Conservation (phyloP, 768 basidiomycete species). For the Boletus rubropictus region DNA sequence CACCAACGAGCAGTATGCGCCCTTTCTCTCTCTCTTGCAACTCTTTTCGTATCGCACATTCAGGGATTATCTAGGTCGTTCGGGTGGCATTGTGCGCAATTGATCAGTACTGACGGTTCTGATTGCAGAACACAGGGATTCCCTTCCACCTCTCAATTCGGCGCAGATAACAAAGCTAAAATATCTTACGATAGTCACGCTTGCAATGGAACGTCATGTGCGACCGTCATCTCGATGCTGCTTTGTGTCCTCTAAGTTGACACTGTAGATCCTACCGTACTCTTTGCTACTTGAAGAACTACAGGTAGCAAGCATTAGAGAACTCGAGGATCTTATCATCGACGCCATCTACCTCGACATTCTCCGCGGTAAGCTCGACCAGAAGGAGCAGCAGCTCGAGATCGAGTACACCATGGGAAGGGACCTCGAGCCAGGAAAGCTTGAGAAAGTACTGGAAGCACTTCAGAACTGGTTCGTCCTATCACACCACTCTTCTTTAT, state of each 20-base stretch:
- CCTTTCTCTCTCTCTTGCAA: constrained; percentile 62
- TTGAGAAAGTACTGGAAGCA: constrained; percentile 55
- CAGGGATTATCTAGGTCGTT: constrained; percentile 70
- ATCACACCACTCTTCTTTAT: neutral
- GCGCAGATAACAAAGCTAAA: constrained; percentile 85
- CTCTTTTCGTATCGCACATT: constrained; percentile 90
- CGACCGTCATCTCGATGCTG: constrained; percentile 22
- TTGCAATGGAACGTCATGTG: constrained; percentile 74
- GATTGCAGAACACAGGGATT: constrained; percentile 54
- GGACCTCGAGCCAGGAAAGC: constrained; percentile 75
- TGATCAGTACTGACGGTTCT: constrained; percentile 2
- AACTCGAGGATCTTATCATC: constrained; percentile 95
- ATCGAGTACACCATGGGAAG: constrained; percentile 91
- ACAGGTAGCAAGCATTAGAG: constrained; percentile 73
- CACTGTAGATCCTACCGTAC: constrained; percentile 73
- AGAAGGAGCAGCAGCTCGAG: constrained; percentile 83
- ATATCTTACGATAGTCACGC: constrained; percentile 84
- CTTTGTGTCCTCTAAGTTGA: neutral
- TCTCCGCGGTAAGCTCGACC: constrained; percentile 87
- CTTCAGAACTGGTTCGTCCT: constrained; percentile 59
- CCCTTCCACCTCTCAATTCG: constrained; percentile 60
- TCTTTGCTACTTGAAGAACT: constrained; percentile 61
- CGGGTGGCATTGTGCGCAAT: neutral
- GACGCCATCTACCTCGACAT: constrained; percentile 92
- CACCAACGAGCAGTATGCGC: constrained; percentile 55